Evolutionary conservation across 306 rosid genomes (phyloP), one percentile per base, ranked within the genome.

Genomic region (Amphicarpaea edgeworthii): DNA sequence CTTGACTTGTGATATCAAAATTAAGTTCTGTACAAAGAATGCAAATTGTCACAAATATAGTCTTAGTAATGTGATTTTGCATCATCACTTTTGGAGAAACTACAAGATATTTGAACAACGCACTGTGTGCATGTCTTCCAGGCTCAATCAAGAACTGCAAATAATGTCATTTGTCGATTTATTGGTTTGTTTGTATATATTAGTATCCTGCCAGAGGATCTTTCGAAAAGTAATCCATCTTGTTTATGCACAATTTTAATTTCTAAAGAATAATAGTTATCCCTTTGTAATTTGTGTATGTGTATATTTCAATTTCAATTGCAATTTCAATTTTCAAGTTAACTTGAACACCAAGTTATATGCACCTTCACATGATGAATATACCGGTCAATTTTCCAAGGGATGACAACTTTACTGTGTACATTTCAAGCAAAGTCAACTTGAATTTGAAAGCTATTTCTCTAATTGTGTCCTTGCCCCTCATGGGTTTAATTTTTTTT

Each of bases 111-210:
- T 32, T 62, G 16, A 45, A 53, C 68, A 45, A 28, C 28, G 60
- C 38, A n/a, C n/a, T 11, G 7, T 54, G 21, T 68, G 34, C 42
- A 28, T 55, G 72, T 71, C 45, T 28, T 70, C 28, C 37, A 45
- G 61, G 61, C 65, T 63, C 46, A 47, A 40, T 66, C 59, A 59
- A 59, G 70, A 59, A 50, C 24, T 8, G 62, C 30, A 10, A 62
- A 38, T 64, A n/a, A 15, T 51, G 76, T 11, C 75, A 47, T 23
- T 55, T 75, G 54, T 70, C 38, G 75, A 65, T 46, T 74, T 54
- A 62, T 40, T 76, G 37, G 16, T 76, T 58, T 77, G 28, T 17
- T 64, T 79, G 64, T 51, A 41, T 21, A 19, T 63, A 55, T 8
- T 28, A 41, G 34, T 76, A 42, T 73, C 40, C 41, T 15, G 57